Conservation (phyloP, 768 basidiomycete species). For the Hygrocybe punicea region DNA sequence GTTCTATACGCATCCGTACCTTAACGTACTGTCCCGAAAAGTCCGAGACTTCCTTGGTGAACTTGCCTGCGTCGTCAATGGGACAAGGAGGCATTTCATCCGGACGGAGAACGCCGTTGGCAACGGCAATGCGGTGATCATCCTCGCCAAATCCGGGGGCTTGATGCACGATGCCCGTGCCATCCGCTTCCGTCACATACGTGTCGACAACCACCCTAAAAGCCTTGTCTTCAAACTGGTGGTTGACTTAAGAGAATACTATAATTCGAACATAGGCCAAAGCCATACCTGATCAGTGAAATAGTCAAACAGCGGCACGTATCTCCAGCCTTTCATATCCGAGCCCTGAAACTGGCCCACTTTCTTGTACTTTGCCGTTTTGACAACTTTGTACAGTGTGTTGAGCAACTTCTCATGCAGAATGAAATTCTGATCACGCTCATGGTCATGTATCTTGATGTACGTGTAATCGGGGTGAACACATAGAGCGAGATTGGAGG, state of each 20-base stretch:
- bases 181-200: constrained; percentile 90
- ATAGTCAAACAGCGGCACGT: constrained; percentile 92
- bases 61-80: constrained; percentile 83
- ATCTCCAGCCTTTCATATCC: constrained; percentile 96
- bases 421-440: constrained; percentile 84
- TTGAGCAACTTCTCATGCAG: constrained; percentile 82
- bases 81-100: constrained; percentile 98
- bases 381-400: constrained; percentile 93
- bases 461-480: constrained; percentile 96
- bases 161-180: constrained; percentile 98
- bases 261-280: not conserved
- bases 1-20: constrained; percentile 41
- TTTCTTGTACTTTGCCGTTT: constrained; percentile 95
- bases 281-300: constrained; percentile 81
- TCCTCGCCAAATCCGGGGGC: constrained; percentile 98
- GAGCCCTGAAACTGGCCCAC: constrained; percentile 80
- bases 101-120: constrained; percentile 72
- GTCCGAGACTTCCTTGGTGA: constrained; percentile 86
- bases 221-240: constrained; percentile 86
- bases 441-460: constrained; percentile 92
- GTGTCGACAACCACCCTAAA: constrained; percentile 87
- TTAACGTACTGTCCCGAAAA: constrained; percentile 88
- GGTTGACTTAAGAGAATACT: not conserved
- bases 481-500: constrained; percentile 91
- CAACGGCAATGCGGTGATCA: constrained; percentile 90